Evolutionary conservation across 2,329 filamentous ascomycete species (phyloP).

Genomic region (Dactylellina sp.): DNA sequence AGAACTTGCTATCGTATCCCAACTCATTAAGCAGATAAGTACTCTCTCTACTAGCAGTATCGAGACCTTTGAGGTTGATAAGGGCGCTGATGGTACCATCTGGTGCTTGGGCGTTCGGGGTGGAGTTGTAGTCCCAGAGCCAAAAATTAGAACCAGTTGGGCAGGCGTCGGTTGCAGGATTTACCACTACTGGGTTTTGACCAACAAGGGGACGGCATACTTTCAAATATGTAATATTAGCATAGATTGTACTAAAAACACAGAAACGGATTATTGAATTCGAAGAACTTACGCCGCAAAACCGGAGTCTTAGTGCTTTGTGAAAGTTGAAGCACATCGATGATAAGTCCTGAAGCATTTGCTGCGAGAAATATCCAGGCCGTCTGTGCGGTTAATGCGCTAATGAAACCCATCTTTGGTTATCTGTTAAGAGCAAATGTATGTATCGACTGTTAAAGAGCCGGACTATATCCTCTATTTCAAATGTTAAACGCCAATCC

Average conservation of each 20-base stretch:
- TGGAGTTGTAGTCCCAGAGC: constrained; percentile 38
- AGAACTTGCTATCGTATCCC: constrained; percentile 31
- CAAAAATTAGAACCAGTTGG: constrained; percentile 24
- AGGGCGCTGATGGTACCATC: constrained; percentile 6
- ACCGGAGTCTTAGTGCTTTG: neutral
- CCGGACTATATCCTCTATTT: neutral
- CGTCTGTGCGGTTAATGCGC: neutral
- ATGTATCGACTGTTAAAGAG: neutral
- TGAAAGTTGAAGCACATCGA: constrained; percentile 32
- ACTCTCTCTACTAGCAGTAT: neutral
- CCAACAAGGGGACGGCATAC: constrained; percentile 34
- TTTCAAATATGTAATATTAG: constrained; percentile 5
- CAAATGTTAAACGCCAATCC: neutral
- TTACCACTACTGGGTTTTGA: constrained; percentile 6
- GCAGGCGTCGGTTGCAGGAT: constrained; percentile 20
- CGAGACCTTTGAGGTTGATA: constrained; percentile 18
- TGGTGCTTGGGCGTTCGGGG: neutral
- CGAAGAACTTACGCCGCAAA: constrained; percentile 24
- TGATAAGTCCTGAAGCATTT: constrained; percentile 28
- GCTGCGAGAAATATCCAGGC: constrained; percentile 1
- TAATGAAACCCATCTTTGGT: constrained; percentile 1
- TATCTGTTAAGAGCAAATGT: neutral
- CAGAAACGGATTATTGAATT: neutral
- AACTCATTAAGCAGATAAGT: constrained; percentile 20
- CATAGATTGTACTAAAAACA: neutral